These are phyloP conservation scores for Hemileccinum rubropunctum DNA, from an alignment of 768 basidiomycete species.

Conservation along the genomic window DNA sequence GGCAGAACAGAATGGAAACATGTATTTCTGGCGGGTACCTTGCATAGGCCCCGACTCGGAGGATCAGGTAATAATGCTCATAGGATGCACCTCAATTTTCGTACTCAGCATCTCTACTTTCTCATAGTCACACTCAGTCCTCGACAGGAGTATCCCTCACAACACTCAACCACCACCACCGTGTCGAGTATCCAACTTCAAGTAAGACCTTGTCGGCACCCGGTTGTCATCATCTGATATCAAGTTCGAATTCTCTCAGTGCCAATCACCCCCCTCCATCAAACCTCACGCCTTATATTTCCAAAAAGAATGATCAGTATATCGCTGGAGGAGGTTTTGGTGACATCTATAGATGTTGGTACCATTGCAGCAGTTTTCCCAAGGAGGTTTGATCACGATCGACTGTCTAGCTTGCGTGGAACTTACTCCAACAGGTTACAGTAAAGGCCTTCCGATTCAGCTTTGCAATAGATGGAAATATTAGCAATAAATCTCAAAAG, in stretches of 20 bases:
- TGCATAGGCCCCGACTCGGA: too few species aligned
- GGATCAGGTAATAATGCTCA: too few species aligned
- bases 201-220: too few species aligned
- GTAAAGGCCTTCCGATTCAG: constrained; percentile 24
- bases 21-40: not conserved
- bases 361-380: not conserved
- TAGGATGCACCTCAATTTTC: too few species aligned
- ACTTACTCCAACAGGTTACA: constrained; percentile 13
- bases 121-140: too few species aligned
- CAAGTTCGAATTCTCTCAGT: not conserved
- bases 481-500: not conserved
- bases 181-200: too few species aligned
- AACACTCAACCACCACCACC: too few species aligned
- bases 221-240: not conserved
- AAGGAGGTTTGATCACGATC: constrained; percentile 5
- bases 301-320: not conserved
- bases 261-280: not conserved
- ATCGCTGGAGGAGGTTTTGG: constrained; percentile 12
- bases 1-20: not conserved
- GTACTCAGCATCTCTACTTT: too few species aligned
- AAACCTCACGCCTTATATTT: constrained; percentile 9
- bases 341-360: constrained; percentile 15
- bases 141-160: too few species aligned
- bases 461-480: not conserved
- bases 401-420: not conserved